Evolutionary conservation across 805 yeast genomes (phyloP).

Genomic region (Naumovozyma castellii): DNA sequence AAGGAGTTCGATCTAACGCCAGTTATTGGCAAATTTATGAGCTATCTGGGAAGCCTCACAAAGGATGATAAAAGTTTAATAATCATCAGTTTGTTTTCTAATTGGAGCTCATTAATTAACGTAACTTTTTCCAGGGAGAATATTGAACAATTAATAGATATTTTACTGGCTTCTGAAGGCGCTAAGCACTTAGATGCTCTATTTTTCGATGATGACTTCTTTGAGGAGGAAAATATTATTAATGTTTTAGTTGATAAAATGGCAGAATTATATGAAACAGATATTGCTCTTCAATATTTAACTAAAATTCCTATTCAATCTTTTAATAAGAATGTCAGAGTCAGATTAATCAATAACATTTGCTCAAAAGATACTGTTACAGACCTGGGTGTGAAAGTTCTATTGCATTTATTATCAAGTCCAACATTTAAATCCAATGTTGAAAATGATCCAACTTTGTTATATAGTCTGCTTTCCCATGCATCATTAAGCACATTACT

Average conservation of each 20-base stretch:
- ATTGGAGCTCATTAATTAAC: conserved; percentile 50
- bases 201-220: conserved; percentile 33
- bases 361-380: conserved; percentile 5
- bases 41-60: conserved; percentile 11
- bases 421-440: conserved; percentile 48
- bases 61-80: conserved; percentile 5
- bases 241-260: conserved; percentile 22
- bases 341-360: conserved; percentile 21
- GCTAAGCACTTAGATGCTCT: conserved; percentile 16
- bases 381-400: conserved; percentile 10
- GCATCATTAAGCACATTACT: not conserved
- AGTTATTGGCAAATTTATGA: conserved; percentile 20
- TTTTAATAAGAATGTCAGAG: conserved; percentile 30
- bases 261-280: conserved; percentile 5
- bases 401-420: conserved; percentile 36
- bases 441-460: conserved; percentile 34
- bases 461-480: conserved; percentile 11
- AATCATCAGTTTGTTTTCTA: conserved; percentile 29
- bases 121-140: conserved; percentile 26
- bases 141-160: conserved; percentile 24
- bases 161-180: conserved; percentile 22
- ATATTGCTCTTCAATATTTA: conserved; percentile 5
- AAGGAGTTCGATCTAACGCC: conserved; percentile 22
- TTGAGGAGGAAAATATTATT: conserved; percentile 40
- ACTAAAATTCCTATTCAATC: conserved; percentile 42